A percentile compares a stretch with the other conserved stretches of the same genome.
Evolutionary conservation across 2,329 filamentous ascomycete species (phyloP).

Genomic region (Boeremia exigua): DNA sequence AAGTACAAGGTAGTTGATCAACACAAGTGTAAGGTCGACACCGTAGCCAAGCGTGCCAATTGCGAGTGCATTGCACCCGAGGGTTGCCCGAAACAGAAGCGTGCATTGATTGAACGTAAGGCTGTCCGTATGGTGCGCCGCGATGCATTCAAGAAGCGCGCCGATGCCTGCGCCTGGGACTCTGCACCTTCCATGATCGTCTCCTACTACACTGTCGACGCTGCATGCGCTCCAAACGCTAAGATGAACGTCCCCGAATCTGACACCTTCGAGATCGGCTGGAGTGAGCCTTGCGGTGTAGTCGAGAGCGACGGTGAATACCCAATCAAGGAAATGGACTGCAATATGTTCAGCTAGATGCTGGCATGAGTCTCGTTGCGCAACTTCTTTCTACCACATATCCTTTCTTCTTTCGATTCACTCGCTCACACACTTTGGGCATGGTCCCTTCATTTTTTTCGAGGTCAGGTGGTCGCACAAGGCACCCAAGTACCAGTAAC

Average conservation of each 20-base stretch:
- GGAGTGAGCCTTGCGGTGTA: conserved; percentile 46
- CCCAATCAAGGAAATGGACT: conserved; percentile 48
- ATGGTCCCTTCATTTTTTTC: conserved; percentile 9
- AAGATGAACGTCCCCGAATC: conserved; percentile 30
- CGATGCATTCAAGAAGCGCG: conserved; percentile 35
- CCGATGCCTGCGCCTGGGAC: conserved; percentile 44
- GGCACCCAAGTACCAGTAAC: conserved; percentile 11
- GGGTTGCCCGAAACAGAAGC: conserved; percentile 27
- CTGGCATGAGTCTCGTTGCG: neutral
- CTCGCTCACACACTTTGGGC: conserved; percentile 9
- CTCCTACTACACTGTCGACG: conserved; percentile 48
- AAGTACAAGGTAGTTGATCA: conserved; percentile 37
- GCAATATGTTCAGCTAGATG: conserved; percentile 32
- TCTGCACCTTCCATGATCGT: conserved; percentile 52
- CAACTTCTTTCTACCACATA: conserved; percentile 9
- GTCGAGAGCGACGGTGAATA: conserved; percentile 54
- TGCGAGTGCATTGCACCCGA: conserved; percentile 32
- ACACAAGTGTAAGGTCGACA: conserved; percentile 39
- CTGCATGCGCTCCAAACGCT: conserved; percentile 45
- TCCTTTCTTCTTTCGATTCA: conserved; percentile 4
- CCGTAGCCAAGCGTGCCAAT: conserved; percentile 20
- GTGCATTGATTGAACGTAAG: conserved; percentile 39
- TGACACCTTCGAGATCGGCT: conserved; percentile 50
- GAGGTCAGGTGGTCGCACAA: conserved; percentile 19
- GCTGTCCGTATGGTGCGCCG: conserved; percentile 41